Conservation (phyloP, 768 basidiomycete genomes). For the Tulasnella sp. region DNA sequence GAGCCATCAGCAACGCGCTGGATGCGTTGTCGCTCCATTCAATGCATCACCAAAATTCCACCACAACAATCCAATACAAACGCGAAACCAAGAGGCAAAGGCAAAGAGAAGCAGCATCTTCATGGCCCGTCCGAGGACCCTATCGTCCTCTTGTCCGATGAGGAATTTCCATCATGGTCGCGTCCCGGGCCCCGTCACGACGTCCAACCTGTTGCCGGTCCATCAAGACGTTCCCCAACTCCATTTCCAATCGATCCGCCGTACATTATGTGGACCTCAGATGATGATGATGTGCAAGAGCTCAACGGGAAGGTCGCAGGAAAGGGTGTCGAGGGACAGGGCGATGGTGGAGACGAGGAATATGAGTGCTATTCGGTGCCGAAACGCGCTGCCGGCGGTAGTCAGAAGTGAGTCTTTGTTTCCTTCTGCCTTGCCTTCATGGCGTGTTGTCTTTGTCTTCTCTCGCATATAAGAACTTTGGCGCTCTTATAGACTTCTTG, state of each 20-base stretch:
- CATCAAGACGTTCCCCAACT: background rate
- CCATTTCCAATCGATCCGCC: background rate
- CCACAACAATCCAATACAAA: background rate
- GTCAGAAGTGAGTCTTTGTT: too few species aligned
- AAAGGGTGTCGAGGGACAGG: background rate
- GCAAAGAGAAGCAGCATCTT: background rate
- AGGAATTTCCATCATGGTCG: background rate
- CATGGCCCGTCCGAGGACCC: background rate
- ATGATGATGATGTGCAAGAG: background rate
- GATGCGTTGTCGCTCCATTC: background rate
- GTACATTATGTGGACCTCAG: background rate
- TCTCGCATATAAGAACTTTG: too few species aligned
- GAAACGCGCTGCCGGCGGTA: background rate
- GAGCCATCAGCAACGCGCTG: too few species aligned
- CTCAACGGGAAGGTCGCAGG: background rate
- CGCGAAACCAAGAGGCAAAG: slow-evolving; percentile 1
- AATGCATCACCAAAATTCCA: background rate
- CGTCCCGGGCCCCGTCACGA: background rate
- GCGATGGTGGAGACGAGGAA: background rate
- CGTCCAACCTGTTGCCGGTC: background rate
- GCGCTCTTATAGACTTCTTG: too few species aligned
- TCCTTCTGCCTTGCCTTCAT: too few species aligned
- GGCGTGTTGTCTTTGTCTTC: too few species aligned
- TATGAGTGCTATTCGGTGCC: background rate
- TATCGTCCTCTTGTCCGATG: background rate